Evolutionary conservation across 2,329 filamentous ascomycete species (phyloP).

Genomic region (Lojkania enalia): DNA sequence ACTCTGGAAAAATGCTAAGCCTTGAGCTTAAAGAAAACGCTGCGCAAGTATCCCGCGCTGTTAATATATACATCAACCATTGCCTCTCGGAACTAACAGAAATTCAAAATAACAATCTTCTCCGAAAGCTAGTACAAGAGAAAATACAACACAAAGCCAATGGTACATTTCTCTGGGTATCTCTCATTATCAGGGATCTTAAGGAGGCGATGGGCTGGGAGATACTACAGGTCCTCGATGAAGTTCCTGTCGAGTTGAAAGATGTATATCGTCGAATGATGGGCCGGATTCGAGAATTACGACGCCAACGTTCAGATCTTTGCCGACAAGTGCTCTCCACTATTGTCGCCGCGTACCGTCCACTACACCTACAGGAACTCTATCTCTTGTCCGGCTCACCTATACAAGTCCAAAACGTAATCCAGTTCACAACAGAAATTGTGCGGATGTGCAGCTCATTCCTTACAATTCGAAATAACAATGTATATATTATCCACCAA

Average conservation of each 20-base stretch:
- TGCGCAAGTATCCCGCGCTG: slow-evolving; percentile 6
- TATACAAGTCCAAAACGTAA: slow-evolving; percentile 4
- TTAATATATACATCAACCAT: slow-evolving; percentile 5
- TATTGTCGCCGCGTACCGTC: slow-evolving; percentile 12
- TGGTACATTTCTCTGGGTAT: slow-evolving; percentile 7
- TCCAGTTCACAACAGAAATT: slow-evolving; percentile 3
- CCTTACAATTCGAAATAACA: not conserved
- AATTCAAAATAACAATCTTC: not conserved
- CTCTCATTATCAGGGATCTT: slow-evolving; percentile 5
- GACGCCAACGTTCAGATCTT: slow-evolving; percentile 1
- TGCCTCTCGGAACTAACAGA: not conserved
- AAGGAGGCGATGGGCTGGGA: slow-evolving; percentile 7
- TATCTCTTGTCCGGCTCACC: slow-evolving; percentile 7
- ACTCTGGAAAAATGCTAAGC: not conserved
- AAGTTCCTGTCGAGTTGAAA: slow-evolving; percentile 38
- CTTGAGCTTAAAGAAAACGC: slow-evolving; percentile 5
- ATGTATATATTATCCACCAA: slow-evolving; percentile 22
- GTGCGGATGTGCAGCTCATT: slow-evolving; percentile 5
- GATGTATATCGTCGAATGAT: slow-evolving; percentile 47
- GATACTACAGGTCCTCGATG: slow-evolving; percentile 8
- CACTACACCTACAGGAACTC: slow-evolving; percentile 16
- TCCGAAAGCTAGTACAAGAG: slow-evolving; percentile 19
- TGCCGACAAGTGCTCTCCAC: slow-evolving; percentile 9
- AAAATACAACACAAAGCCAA: slow-evolving; percentile 5
- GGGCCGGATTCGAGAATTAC: slow-evolving; percentile 5